A percentile compares a stretch with the other conserved stretches of the same genome.
These are phyloP conservation scores for Myxozyma neotropica DNA, from an alignment of 805 yeast genomes.

Conservation along the genomic window DNA sequence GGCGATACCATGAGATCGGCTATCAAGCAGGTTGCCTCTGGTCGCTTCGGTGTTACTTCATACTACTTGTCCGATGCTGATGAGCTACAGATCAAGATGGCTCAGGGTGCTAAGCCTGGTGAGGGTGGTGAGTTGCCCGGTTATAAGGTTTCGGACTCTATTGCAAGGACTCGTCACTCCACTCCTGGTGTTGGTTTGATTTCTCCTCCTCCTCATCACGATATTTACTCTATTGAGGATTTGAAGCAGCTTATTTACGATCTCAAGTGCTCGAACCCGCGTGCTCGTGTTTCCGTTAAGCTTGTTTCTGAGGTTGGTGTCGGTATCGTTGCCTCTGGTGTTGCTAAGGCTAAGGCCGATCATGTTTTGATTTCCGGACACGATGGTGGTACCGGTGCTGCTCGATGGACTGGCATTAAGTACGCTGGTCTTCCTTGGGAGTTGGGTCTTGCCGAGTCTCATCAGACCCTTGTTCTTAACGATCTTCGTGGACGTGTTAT, in stretches of 20 bases:
- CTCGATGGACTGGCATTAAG: slow-evolving; percentile 94
- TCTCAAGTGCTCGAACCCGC: slow-evolving; percentile 93
- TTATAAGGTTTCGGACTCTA: slow-evolving; percentile 80
- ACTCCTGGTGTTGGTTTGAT: slow-evolving; percentile 96
- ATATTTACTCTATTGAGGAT: slow-evolving; percentile 96
- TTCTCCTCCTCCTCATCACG: slow-evolving; percentile 99
- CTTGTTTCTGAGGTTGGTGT: slow-evolving; percentile 98
- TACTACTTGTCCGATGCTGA: slow-evolving; percentile 94
- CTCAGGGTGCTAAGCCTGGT: slow-evolving; percentile 99
- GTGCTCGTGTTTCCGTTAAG: slow-evolving; percentile 95
- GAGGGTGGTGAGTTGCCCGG: slow-evolving; percentile 99
- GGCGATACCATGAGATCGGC: slow-evolving; percentile 99
- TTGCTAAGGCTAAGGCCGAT: slow-evolving; percentile 98
- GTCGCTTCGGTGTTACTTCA: slow-evolving; percentile 97
- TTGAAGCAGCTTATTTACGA: slow-evolving; percentile 95
- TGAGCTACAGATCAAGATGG: slow-evolving; percentile 97
- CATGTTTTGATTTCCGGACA: slow-evolving; percentile 95
- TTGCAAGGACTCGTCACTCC: slow-evolving; percentile 95
- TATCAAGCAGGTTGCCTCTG: slow-evolving; percentile 96
- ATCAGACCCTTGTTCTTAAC: slow-evolving; percentile 92
- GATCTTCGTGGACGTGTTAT: slow-evolving; percentile 94
- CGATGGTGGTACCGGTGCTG: slow-evolving; percentile 99
- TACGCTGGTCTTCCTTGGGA: slow-evolving; percentile 99
- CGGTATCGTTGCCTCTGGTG: slow-evolving; percentile 98
- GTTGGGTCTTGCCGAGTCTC: slow-evolving; percentile 96